Percentiles rank a stretch among this genome's conserved stretches.
phyloP scores from a whole-genome alignment of 164 flowering plant species.

The Dillenia turbinata region DNA sequence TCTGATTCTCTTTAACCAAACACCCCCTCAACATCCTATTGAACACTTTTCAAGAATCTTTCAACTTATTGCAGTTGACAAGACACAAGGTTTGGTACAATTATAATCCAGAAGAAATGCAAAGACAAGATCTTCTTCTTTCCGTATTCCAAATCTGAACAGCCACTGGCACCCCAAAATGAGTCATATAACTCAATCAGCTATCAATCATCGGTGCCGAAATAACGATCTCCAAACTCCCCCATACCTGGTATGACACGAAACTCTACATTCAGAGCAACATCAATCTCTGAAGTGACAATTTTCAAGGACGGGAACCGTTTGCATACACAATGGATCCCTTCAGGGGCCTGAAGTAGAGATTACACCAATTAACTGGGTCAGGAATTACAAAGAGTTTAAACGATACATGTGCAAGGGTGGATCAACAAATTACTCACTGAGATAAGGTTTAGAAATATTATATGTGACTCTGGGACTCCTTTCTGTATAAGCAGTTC shows the following conservation, averaged over 20 bases:
- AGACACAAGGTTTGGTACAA: too few species aligned
- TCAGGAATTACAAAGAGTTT: not conserved
- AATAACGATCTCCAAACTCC: slow-evolving; percentile 96
- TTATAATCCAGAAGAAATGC: too few species aligned
- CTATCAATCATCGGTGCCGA: slow-evolving; percentile 84
- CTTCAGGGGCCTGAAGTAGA: slow-evolving; percentile 77
- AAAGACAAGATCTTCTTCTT: too few species aligned
- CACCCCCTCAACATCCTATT: too few species aligned
- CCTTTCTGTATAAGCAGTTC: slow-evolving; percentile 89
- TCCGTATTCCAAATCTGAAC: too few species aligned
- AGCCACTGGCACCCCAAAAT: too few species aligned
- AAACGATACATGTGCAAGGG: not conserved
- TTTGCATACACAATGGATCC: slow-evolving; percentile 87
- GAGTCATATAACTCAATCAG: not conserved
- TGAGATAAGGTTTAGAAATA: slow-evolving; percentile 86
- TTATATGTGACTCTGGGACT: slow-evolving; percentile 83
- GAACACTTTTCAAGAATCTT: too few species aligned
- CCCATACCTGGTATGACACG: slow-evolving; percentile 97
- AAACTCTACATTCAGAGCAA: slow-evolving; percentile 66
- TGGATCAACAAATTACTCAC: slow-evolving; percentile 31
- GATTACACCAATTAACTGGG: not conserved
- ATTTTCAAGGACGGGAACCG: slow-evolving; percentile 79
- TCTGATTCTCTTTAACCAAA: too few species aligned
- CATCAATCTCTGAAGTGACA: slow-evolving; percentile 90
- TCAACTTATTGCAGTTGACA: too few species aligned